Evolutionary conservation across 768 basidiomycete species (phyloP), one percentile per base, ranked within the genome.

Genomic region (Panaeolus papilionaceus): DNA sequence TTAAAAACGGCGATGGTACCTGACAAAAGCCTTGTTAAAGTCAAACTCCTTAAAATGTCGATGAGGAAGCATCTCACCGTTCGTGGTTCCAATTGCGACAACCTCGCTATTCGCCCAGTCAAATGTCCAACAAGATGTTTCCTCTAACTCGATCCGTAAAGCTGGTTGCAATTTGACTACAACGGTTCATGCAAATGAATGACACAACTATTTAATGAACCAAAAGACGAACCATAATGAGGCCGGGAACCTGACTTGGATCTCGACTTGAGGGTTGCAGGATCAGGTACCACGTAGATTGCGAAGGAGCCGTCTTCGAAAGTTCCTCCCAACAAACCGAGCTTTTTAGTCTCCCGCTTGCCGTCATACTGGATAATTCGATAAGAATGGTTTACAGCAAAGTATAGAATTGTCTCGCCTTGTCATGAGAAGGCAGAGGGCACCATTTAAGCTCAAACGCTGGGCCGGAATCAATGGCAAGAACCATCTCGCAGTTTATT

Each of bases 381-480:
- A 67, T 66, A 51, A 18, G 45, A 38, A n/a, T 11, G 26, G 51
- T 45, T 23, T 63, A 66, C 38, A 49, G 20, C 20, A 37, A 38
- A 44, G 16, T 38, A 20, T 54, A 23, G 16, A 8, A 28, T 38
- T 26, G 33, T 18, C 78, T 66, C 66, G 84, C 82, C 45, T 73
- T 69, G 69, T 94, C 94, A 71, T 94, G 87, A 18, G 92, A 88
- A 0, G 96, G 95, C 37, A 95, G 75, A 3, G 97, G 97, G 77
- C 96, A 96, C 96, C 97, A 99, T 78, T 92, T 95, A 14, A 96
- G 75, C 62, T 93, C 91, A 70, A 89, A 86, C 2, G 90, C 92
- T 4, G 92, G 86, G 0, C 96, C 95, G 20, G 84, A 82, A n/a
- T 96, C 91, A 9, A 95, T 70, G 69, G 95, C 96, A 0, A 99